Evolutionary conservation across 768 basidiomycete species (phyloP).

Genomic region (Infundibulicybe gibba): DNA sequence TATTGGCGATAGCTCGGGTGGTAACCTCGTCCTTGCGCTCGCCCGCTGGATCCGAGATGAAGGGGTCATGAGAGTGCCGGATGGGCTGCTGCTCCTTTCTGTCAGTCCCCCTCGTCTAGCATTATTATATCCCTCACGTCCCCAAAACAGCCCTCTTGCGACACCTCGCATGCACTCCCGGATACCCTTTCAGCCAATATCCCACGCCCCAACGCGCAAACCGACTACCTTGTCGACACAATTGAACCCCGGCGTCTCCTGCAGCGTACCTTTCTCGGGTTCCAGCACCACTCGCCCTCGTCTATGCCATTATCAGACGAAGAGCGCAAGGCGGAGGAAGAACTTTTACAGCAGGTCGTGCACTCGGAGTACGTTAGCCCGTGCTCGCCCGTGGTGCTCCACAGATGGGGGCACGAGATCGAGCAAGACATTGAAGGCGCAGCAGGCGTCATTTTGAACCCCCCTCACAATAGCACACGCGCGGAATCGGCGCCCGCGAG

Average conservation of each 20-base stretch:
- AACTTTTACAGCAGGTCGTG: conserved; percentile 27
- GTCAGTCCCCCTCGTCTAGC: conserved; percentile 13
- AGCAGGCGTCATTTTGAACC: conserved; percentile 12
- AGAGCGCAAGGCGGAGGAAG: conserved; percentile 20
- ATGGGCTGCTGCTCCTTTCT: conserved; percentile 45
- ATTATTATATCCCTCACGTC: neutral
- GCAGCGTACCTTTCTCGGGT: conserved; percentile 51
- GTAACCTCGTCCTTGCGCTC: conserved; percentile 48
- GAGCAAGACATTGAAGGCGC: conserved; percentile 25
- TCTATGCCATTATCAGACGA: neutral
- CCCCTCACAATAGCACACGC: conserved; percentile 1
- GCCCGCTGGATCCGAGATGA: conserved; percentile 54
- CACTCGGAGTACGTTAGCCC: conserved; percentile 40
- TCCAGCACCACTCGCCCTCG: conserved; percentile 16
- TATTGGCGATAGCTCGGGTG: conserved; percentile 54
- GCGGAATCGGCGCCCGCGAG: neutral
- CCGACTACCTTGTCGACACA: conserved; percentile 51
- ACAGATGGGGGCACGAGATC: conserved; percentile 32
- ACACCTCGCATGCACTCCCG: conserved; percentile 43
- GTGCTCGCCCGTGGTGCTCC: conserved; percentile 33
- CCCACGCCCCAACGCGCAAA: conserved; percentile 43
- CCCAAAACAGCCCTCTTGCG: conserved; percentile 17
- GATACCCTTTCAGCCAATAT: conserved; percentile 44
- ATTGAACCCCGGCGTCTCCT: conserved; percentile 50
- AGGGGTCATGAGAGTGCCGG: conserved; percentile 36